These are phyloP conservation scores for Populus hybrid DNA, from an alignment of 441 rosid species.

Conservation along the genomic window DNA sequence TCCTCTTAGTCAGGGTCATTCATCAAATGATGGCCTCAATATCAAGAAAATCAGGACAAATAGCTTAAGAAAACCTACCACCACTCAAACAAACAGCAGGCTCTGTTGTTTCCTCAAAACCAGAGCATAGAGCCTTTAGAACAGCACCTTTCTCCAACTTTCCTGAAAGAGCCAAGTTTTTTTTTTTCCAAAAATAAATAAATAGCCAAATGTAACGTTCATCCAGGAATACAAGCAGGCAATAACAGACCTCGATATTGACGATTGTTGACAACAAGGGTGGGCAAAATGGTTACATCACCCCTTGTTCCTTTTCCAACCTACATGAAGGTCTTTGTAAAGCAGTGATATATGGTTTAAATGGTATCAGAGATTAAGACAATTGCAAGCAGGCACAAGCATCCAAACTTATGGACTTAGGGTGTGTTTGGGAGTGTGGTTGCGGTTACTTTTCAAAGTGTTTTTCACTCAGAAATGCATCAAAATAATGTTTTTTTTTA, in stretches of 20 bases:
- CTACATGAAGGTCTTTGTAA: conserved; percentile 41
- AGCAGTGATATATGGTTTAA: conserved; percentile 19
- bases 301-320: conserved; percentile 98
- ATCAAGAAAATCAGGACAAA: not conserved
- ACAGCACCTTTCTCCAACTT: conserved; percentile 91
- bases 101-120: conserved; percentile 97
- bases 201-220: conserved; percentile 12
- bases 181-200: not conserved
- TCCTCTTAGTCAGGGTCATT: not conserved
- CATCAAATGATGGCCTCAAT: not conserved
- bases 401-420: not conserved
- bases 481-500: too few species aligned
- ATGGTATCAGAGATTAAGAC: conserved; percentile 1
- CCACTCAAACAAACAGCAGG: conserved; percentile 86
- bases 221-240: conserved; percentile 11
- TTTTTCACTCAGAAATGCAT: too few species aligned
- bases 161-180: conserved; percentile 46
- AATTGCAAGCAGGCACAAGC: not conserved
- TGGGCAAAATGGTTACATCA: conserved; percentile 98
- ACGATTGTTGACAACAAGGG: conserved; percentile 92
- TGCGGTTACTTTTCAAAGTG: too few species aligned
- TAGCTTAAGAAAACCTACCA: conserved; percentile 42
- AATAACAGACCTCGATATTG: conserved; percentile 84
- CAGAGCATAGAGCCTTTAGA: conserved; percentile 93
- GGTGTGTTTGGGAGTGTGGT: too few species aligned